These are phyloP conservation scores for Domatiomyces globalis DNA, from an alignment of 2,329 filamentous ascomycete species.

Conservation along the genomic window DNA sequence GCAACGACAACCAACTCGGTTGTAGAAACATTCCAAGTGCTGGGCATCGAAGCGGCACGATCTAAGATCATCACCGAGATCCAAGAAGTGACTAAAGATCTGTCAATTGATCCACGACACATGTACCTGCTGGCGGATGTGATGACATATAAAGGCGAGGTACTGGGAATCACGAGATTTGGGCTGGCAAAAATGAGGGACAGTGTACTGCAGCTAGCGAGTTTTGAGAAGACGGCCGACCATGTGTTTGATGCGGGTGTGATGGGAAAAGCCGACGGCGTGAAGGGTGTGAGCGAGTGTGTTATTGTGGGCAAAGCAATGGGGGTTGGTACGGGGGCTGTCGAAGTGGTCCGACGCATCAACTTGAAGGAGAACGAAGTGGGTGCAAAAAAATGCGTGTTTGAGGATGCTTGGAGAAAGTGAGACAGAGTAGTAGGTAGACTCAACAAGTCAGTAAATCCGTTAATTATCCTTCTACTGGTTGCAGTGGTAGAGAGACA, in stretches of 20 bases:
- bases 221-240: slow-evolving; percentile 96
- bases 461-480: no score
- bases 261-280: slow-evolving; percentile 77
- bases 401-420: slow-evolving; percentile 46
- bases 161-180: slow-evolving; percentile 91
- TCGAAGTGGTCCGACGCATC: slow-evolving; percentile 71
- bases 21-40: slow-evolving; percentile 72
- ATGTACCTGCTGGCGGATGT: slow-evolving; percentile 96
- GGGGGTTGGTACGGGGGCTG: slow-evolving; percentile 76
- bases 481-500: no score
- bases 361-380: slow-evolving; percentile 50
- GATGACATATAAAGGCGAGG: slow-evolving; percentile 98
- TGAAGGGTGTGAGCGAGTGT: slow-evolving; percentile 88
- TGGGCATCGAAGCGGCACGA: slow-evolving; percentile 90
- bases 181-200: slow-evolving; percentile 94
- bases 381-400: slow-evolving; percentile 43
- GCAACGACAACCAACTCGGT: slow-evolving; percentile 68
- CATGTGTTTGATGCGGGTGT: slow-evolving; percentile 92
- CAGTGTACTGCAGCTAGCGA: slow-evolving; percentile 80
- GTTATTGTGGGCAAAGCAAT: slow-evolving; percentile 98
- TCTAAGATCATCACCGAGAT: slow-evolving; percentile 84
- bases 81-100: slow-evolving; percentile 71
- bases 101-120: slow-evolving; percentile 93
- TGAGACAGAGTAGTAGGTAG: neutral
- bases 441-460: neutral